A percentile compares a stretch with the other conserved stretches of the same genome.
These are phyloP conservation scores for Fagus sylvatica DNA, from an alignment of 306 rosid genomes.

Conservation along the genomic window DNA sequence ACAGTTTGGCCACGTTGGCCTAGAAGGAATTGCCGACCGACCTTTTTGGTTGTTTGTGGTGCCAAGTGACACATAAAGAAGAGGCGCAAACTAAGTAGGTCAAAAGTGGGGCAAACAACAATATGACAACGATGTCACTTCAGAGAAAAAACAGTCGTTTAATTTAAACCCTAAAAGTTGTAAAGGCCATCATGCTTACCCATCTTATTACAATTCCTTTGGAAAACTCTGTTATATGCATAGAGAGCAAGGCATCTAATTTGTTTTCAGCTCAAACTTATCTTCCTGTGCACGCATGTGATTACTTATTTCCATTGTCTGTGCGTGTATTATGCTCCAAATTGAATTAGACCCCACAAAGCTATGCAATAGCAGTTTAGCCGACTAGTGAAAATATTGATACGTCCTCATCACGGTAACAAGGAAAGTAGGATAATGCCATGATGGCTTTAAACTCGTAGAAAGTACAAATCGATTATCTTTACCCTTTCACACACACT, in stretches of 20 bases:
- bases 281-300: background rate
- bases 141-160: constrained; percentile 5
- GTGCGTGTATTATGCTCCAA: background rate
- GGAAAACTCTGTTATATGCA: no score
- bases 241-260: background rate
- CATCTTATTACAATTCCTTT: no score
- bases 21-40: constrained; percentile 32
- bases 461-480: background rate
- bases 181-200: background rate
- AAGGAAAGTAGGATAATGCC: background rate
- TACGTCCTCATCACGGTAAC: background rate
- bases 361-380: background rate
- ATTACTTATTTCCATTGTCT: background rate
- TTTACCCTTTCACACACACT: background rate
- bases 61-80: constrained; percentile 32
- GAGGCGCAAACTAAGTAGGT: constrained; percentile 21
- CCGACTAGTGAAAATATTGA: background rate
- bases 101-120: constrained; percentile 28
- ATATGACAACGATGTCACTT: constrained; percentile 24
- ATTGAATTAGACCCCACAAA: background rate
- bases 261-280: background rate
- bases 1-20: constrained; percentile 34
- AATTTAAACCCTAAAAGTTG: background rate
- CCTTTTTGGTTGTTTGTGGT: constrained; percentile 26
- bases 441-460: background rate